Percentiles rank a stretch among this genome's conserved stretches.
These are phyloP conservation scores for Acer saccharum DNA, from an alignment of 345 rosid genomes.

Conservation along the genomic window DNA sequence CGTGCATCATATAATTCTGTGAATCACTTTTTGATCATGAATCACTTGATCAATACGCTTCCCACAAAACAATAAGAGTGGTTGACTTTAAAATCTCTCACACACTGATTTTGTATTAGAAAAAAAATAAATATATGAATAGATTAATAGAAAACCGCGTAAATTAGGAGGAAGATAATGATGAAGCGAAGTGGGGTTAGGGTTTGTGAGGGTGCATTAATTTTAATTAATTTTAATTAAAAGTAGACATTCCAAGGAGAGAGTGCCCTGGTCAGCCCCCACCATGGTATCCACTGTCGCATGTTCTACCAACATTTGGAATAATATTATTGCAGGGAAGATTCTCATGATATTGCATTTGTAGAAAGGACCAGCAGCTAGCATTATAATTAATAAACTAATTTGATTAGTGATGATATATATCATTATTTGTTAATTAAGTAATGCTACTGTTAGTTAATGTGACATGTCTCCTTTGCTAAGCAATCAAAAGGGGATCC, in stretches of 20 bases:
- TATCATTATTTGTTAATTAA: conserved; percentile 10
- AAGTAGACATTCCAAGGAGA: conserved; percentile 35
- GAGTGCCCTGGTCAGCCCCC: conserved; percentile 42
- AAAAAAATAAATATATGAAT: background rate
- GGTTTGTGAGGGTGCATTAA: background rate
- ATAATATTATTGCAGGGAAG: conserved; percentile 47
- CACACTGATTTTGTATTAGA: conserved; percentile 13
- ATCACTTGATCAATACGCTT: background rate
- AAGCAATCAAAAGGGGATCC: conserved; percentile 18
- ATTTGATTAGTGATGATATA: conserved; percentile 10
- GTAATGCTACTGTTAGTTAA: conserved; percentile 21
- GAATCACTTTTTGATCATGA: conserved; percentile 14
- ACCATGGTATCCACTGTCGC: conserved; percentile 46
- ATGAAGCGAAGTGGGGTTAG: conserved; percentile 2
- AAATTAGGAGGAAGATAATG: conserved; percentile 26
- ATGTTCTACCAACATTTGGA: conserved; percentile 49
- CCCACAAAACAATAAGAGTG: background rate
- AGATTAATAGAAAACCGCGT: conserved; percentile 27
- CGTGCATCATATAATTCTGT: background rate
- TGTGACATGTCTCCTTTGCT: conserved; percentile 21
- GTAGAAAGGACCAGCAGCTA: conserved; percentile 21
- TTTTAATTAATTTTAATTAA: background rate
- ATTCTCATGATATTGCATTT: conserved; percentile 42
- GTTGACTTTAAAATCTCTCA: conserved; percentile 11
- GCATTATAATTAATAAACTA: conserved; percentile 5